Base-by-base conservation (phyloP, 176 grass and related monocot species). In the Paspalum vaginatum region DNA sequence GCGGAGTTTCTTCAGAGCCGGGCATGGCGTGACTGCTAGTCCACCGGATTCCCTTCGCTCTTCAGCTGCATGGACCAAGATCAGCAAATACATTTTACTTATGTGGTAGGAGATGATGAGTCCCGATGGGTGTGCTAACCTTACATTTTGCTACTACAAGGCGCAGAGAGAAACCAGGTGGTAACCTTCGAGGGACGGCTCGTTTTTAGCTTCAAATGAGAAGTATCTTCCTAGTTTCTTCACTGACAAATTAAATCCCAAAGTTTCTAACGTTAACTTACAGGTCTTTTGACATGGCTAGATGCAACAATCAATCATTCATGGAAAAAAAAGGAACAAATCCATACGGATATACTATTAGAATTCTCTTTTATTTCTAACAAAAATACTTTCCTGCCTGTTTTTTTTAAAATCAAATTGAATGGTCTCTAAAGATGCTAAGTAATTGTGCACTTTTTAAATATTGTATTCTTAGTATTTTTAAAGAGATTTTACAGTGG, bases 81-180 rank as follows among this genome's bases (percentile, higher is more conserved):
- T 78, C 44, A 78, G 74, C 63, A 42, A 41, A 7, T 26, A 39
- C 64, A 32, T 32, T 32, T 32, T 32, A 71, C 65, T 53, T 43
- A 26, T 56, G 26, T 44, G 55, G 55, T 41, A 16, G 57, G 43
- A 61, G 43, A 6, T 10, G 16, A 27, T 38, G 32, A 50, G 20
- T 68, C 43, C 20, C 45, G 65, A 85, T 78, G 32, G 48, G 53
- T 65, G 38, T 65, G 67, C 67, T 65, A 47, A 72, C 67, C 83
- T 85, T 68, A 27, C 47, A 45, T 72, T 50, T 60, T 60, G 66
- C 46, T 13, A 55, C 27, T 72, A 70, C 37, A 79, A 12, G 56
- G 38, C 79, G 76, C 57, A 73, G 63, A 79, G 45, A 5, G 83
- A 72, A 64, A 85, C 75, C 75, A 79, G 37, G 39, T 79, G 67